Evolutionary conservation across 306 rosid species (phyloP).

Genomic region (Biancaea sappan): DNA sequence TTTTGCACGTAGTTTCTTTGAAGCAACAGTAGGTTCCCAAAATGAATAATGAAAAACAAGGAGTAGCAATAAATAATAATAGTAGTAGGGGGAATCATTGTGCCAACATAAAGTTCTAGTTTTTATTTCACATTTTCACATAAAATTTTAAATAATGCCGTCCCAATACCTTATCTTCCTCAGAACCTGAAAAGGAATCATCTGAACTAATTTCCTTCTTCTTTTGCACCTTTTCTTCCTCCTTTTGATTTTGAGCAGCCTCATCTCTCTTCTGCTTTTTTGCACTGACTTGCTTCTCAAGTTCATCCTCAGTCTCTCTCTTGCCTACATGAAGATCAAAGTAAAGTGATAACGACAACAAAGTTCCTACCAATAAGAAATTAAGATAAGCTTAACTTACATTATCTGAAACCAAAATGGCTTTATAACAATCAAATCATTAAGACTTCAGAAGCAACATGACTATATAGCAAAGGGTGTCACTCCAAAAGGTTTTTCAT

Average conservation of each 20-base stretch:
- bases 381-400: background rate
- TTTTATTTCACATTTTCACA: background rate
- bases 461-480: background rate
- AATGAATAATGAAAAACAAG: background rate
- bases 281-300: slow-evolving; percentile 43
- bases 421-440: background rate
- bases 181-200: slow-evolving; percentile 44
- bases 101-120: background rate
- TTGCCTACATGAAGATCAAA: slow-evolving; percentile 48
- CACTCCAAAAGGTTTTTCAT: background rate
- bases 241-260: slow-evolving; percentile 47
- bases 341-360: background rate
- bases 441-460: background rate
- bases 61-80: background rate
- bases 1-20: slow-evolving; percentile 33
- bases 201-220: slow-evolving; percentile 52
- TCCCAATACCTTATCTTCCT: slow-evolving; percentile 46
- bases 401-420: background rate
- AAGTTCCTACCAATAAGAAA: background rate
- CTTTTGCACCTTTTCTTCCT: slow-evolving; percentile 39
- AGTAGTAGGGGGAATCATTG: background rate
- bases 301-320: slow-evolving; percentile 55
- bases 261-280: slow-evolving; percentile 68
- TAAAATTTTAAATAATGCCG: slow-evolving; percentile 6
- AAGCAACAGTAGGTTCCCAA: slow-evolving; percentile 21